These are phyloP conservation scores for Fagopyrum esculentum DNA, from an alignment of 148 eudicot species.

Conservation along the genomic window DNA sequence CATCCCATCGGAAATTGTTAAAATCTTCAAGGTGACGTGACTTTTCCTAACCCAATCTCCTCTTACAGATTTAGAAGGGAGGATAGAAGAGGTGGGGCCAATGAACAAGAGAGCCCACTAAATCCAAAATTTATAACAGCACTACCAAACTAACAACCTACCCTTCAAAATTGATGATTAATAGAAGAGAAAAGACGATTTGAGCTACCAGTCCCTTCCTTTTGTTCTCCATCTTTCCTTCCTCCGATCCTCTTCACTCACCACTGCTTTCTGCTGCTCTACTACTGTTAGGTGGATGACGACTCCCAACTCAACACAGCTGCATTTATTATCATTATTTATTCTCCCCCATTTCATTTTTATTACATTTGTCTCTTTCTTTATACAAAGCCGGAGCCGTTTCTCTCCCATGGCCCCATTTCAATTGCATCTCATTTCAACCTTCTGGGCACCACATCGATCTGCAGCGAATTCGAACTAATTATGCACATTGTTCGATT, in stretches of 20 bases:
- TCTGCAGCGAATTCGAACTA: neutral
- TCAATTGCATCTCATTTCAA: neutral
- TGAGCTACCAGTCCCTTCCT: slow-evolving; percentile 4
- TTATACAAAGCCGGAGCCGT: neutral
- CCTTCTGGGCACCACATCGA: neutral
- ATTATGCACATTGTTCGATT: neutral
- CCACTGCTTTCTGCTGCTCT: neutral
- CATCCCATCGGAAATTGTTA: no score
- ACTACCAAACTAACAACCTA: neutral
- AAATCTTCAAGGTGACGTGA: no score
- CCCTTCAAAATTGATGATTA: slow-evolving; percentile 1
- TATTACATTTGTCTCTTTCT: neutral
- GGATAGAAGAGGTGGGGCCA: neutral
- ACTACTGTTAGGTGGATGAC: slow-evolving; percentile 4
- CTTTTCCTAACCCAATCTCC: no score
- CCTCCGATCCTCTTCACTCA: neutral
- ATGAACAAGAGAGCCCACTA: neutral
- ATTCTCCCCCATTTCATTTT: neutral
- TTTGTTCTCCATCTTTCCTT: neutral
- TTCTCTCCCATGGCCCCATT: neutral
- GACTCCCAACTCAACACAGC: neutral
- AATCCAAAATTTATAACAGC: no score
- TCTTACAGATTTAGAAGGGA: no score
- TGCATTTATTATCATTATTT: neutral
- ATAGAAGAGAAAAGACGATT: neutral